These are phyloP conservation scores for Nitzschia sp. DNA, from an alignment of 108 stramenopile genomes.

Conservation along the genomic window DNA sequence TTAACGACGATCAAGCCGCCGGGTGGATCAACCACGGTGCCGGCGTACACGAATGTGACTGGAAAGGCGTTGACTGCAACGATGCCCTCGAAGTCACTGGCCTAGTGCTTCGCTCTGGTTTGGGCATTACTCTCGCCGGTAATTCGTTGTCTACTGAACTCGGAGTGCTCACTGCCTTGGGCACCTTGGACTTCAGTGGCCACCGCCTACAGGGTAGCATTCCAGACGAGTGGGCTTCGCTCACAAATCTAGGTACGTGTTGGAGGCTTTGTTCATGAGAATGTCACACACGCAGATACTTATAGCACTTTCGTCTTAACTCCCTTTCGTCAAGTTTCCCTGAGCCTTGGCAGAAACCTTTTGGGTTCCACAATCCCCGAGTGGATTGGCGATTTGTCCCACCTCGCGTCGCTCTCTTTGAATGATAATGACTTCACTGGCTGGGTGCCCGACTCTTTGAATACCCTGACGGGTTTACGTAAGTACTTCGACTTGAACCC, in stretches of 20 bases:
- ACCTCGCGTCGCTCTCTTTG: slow-evolving; percentile 16
- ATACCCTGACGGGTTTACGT: slow-evolving; percentile 6
- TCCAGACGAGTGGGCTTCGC: slow-evolving; percentile 17
- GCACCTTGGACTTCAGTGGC: slow-evolving; percentile 17
- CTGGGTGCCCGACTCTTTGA: slow-evolving; percentile 18
- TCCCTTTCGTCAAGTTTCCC: slow-evolving; percentile 9
- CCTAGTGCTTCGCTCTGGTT: slow-evolving; percentile 3
- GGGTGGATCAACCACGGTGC: slow-evolving; percentile 26
- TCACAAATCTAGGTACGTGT: slow-evolving; percentile 28
- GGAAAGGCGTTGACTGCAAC: slow-evolving; percentile 32
- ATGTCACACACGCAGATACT: background rate
- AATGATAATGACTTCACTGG: slow-evolving; percentile 25
- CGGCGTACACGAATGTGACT: slow-evolving; percentile 38
- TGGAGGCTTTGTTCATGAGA: background rate
- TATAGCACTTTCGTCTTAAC: background rate
- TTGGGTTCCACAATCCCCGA: slow-evolving; percentile 22
- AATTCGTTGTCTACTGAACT: slow-evolving; percentile 24
- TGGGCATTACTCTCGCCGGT: slow-evolving; percentile 25
- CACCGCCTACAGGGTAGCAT: slow-evolving; percentile 31
- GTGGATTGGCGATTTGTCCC: slow-evolving; percentile 19
- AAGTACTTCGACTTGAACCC: too few species aligned
- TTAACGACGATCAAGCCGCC: slow-evolving; percentile 22
- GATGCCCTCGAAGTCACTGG: slow-evolving; percentile 10
- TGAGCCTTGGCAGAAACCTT: slow-evolving; percentile 24
- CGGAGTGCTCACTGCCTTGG: slow-evolving; percentile 24